phyloP scores from a whole-genome alignment of 345 rosid genomes.

The Brassica juncea region DNA sequence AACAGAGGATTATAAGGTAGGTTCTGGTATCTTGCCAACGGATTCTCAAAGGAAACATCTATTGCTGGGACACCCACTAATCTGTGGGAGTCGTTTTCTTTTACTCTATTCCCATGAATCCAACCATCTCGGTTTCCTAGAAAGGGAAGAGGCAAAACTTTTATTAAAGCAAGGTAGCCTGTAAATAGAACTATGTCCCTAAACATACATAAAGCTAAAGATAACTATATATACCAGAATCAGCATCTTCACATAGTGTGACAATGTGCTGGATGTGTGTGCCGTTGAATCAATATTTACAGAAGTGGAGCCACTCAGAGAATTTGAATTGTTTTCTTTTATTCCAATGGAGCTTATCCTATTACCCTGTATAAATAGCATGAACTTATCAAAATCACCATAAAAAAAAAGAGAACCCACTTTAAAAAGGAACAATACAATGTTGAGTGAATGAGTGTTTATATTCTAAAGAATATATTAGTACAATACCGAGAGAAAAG shows the following conservation, averaged over 20 bases:
- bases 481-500: constrained; percentile 2
- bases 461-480: not conserved
- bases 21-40: no score
- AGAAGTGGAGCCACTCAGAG: constrained; percentile 45
- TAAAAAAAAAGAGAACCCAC: not conserved
- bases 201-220: constrained; percentile 4
- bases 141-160: not conserved
- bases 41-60: no score
- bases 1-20: no score
- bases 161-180: constrained; percentile 6
- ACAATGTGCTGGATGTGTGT: constrained; percentile 68
- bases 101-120: no score
- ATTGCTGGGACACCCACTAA: no score
- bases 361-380: constrained; percentile 53
- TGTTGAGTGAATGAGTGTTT: not conserved
- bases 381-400: constrained; percentile 18
- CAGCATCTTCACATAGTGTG: constrained; percentile 77
- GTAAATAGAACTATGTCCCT: not conserved
- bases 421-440: constrained; percentile 2
- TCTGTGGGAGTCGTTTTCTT: no score
- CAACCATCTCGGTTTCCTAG: no score
- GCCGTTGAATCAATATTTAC: no score
- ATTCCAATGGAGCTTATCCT: constrained; percentile 51
- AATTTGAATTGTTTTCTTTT: constrained; percentile 51
- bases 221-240: constrained; percentile 62